phyloP scores from a whole-genome alignment of 768 basidiomycete genomes.

The Lentinula raphanica region DNA sequence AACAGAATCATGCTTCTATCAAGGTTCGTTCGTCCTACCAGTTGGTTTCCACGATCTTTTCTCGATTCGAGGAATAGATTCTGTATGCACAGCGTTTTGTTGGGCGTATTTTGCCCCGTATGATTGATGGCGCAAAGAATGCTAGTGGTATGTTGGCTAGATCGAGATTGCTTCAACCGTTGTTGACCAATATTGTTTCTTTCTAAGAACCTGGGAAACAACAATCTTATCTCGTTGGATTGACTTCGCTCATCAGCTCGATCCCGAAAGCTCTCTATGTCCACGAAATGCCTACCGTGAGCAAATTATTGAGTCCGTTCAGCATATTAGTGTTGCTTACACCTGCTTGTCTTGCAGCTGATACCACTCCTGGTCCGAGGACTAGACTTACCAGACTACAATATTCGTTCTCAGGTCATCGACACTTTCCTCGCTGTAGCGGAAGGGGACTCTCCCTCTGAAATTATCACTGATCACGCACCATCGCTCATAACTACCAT shows the following conservation, averaged over 20 bases:
- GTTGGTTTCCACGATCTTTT: background rate
- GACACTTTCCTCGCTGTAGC: constrained; percentile 71
- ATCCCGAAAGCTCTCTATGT: constrained; percentile 73
- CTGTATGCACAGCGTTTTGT: constrained; percentile 75
- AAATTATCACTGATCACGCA: constrained; percentile 63
- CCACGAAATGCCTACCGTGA: constrained; percentile 59
- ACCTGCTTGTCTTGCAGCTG: constrained; percentile 43
- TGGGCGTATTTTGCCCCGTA: constrained; percentile 61
- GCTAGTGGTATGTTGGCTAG: constrained; percentile 38
- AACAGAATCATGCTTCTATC: constrained; percentile 70
- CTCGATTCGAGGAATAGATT: constrained; percentile 37
- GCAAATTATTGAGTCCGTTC: background rate
- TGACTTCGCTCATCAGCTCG: constrained; percentile 74
- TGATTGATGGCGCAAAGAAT: constrained; percentile 63
- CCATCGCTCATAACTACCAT: constrained; percentile 64
- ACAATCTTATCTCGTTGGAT: constrained; percentile 73
- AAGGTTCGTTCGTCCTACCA: constrained; percentile 51
- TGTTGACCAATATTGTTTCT: background rate
- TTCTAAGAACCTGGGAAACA: constrained; percentile 46
- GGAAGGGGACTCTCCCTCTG: constrained; percentile 47
- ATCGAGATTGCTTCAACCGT: background rate
- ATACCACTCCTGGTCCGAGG: constrained; percentile 85
- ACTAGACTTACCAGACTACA: constrained; percentile 68
- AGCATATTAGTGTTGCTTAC: background rate
- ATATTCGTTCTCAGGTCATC: constrained; percentile 76